Base-by-base conservation (phyloP, 129 eudicot genomes). In the Tagetes patula region DNA sequence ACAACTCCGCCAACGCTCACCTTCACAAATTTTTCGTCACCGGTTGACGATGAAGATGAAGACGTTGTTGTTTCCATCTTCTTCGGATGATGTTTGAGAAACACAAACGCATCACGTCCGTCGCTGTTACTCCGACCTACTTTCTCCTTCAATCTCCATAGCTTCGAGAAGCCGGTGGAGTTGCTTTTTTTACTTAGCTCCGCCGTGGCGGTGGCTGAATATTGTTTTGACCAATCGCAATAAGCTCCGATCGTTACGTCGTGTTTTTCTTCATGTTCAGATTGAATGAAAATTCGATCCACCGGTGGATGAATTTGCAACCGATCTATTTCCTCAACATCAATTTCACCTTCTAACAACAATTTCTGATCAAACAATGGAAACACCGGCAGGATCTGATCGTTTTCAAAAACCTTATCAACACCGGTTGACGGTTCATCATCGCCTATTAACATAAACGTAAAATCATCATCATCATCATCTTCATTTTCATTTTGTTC, bases 131-230 rank as follows among this genome's bases (percentile, higher is more conserved):
- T 84, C 87, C 99, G 71, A 40, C 59, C 46, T 40, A 84, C 56
- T 32, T 71, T 70, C 0, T 95, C 99, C 31, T 76, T 86, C 7
- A 95, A 78, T 75, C 97, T 83, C 97, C 97, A 88, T 9, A 86
- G 83, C 87, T 85, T 95, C n/a, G 99, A 90, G 75, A 95, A 95
- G 3, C 99, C 99, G 43, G 99, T 95, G 40, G 99, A 95, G 77
- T 86, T 90, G 66, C 99, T 90, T 83, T 93, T 93, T 69, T 83
- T 83, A 39, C 90, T 84, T 7, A 72, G 69, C 78, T 91, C 96
- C 58, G 82, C 82, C 36, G 79, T 48, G 48, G 39, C 55, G 41
- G 61, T 53, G 40, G 40, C 56, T 34, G 67, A 47, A 13, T 86
- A 8, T 43, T 60, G 77, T 64, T 69, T 79, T 3, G 86, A 64